Percentiles rank a stretch among this genome's conserved stretches.
These are phyloP conservation scores for Mortierella claussenii DNA, from an alignment of 192 early-diverging fungal genomes.

Conservation along the genomic window DNA sequence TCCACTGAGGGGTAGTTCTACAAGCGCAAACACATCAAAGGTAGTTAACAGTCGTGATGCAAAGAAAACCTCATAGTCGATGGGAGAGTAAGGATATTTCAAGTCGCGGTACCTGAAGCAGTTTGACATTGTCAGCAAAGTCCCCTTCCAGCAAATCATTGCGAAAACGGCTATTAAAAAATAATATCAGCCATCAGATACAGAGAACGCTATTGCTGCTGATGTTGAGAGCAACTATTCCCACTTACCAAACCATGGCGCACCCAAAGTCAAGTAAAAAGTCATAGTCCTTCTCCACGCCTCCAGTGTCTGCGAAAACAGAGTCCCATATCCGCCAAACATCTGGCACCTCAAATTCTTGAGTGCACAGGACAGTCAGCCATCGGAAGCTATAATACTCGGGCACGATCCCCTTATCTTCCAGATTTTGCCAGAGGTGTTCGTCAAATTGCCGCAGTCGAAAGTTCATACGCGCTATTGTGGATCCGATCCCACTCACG, in stretches of 20 bases:
- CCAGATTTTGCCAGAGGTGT: slow-evolving; percentile 71
- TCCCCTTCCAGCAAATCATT: slow-evolving; percentile 63
- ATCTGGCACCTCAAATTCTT: slow-evolving; percentile 82
- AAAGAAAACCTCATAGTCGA: too few species aligned
- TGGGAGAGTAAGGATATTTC: too few species aligned
- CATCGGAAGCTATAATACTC: slow-evolving; percentile 86
- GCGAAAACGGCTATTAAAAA: slow-evolving; percentile 57
- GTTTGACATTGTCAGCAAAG: slow-evolving; percentile 70
- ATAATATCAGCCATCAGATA: too few species aligned
- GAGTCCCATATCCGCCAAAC: slow-evolving; percentile 85
- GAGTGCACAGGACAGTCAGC: slow-evolving; percentile 80
- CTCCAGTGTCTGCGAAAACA: slow-evolving; percentile 72
- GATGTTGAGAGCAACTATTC: neutral
- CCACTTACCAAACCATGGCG: slow-evolving; percentile 74
- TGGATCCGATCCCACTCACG: slow-evolving; percentile 68
- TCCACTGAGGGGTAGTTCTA: slow-evolving; percentile 70
- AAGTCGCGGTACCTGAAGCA: slow-evolving; percentile 63
- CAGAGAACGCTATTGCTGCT: too few species aligned
- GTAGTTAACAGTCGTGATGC: too few species aligned
- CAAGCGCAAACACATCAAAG: neutral
- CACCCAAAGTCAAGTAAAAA: slow-evolving; percentile 80
- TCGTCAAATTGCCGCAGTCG: slow-evolving; percentile 65
- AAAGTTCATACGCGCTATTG: slow-evolving; percentile 66
- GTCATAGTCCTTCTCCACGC: slow-evolving; percentile 52
- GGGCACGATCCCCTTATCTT: slow-evolving; percentile 71